Percentiles rank a stretch among this genome's conserved stretches.
Conservation (phyloP, 371 early-diverging fungal genomes). For the Haplosporangium sp. region DNA sequence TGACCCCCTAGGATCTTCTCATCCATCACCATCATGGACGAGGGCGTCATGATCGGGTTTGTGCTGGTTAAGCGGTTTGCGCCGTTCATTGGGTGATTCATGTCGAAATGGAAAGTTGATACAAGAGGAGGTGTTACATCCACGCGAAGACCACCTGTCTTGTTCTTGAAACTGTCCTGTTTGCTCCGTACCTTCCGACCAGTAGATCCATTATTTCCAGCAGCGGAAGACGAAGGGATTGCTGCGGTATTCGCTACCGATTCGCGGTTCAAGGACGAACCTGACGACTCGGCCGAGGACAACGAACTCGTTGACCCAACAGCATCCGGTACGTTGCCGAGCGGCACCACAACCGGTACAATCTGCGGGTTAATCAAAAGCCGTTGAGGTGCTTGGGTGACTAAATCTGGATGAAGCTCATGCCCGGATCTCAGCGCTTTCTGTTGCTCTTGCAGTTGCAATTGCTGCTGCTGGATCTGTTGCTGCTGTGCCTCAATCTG, state of each 20-base stretch:
- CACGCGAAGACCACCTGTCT: conserved; percentile 4
- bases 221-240: not conserved
- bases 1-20: conserved; percentile 32
- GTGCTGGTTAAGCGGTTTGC: not conserved
- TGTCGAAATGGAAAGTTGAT: too few species aligned
- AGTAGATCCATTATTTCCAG: not conserved
- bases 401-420: conserved; percentile 20
- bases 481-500: conserved; percentile 29
- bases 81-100: not conserved
- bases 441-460: conserved; percentile 14
- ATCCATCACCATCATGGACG: conserved; percentile 39
- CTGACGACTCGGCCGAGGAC: not conserved
- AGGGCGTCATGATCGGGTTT: conserved; percentile 2
- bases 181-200: too few species aligned
- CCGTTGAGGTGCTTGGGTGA: conserved; percentile 3
- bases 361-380: conserved; percentile 23
- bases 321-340: too few species aligned
- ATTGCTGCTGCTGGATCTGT: conserved; percentile 19
- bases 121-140: conserved; percentile 10
- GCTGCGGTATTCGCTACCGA: not conserved
- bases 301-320: not conserved
- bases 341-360: not conserved
- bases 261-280: not conserved
- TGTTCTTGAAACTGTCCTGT: not conserved
- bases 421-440: too few species aligned